Percentiles rank a stretch among this genome's conserved stretches.
Evolutionary conservation across 768 basidiomycete genomes (phyloP).

Genomic region (Coprinopsis cinerea): DNA sequence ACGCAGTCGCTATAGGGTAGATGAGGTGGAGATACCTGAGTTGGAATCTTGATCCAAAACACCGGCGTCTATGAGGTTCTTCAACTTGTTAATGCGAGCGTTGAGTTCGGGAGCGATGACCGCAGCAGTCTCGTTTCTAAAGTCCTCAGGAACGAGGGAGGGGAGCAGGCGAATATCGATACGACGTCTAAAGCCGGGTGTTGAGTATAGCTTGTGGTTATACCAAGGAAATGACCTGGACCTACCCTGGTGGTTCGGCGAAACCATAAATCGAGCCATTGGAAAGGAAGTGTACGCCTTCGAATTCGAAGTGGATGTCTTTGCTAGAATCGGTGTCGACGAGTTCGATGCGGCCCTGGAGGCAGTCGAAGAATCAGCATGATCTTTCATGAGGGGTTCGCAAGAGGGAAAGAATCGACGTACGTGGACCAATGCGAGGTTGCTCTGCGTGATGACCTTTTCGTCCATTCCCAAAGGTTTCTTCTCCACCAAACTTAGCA

Average conservation of each 20-base stretch:
- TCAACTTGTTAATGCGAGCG: constrained; percentile 52
- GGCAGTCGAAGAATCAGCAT: background rate
- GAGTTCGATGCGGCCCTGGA: constrained; percentile 70
- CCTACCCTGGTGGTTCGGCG: constrained; percentile 56
- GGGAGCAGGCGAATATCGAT: constrained; percentile 67
- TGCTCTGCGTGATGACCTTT: constrained; percentile 27
- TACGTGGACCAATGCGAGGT: constrained; percentile 62
- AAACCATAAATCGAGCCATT: constrained; percentile 78
- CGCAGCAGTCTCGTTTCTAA: constrained; percentile 52
- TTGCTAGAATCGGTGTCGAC: constrained; percentile 44
- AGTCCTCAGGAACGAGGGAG: constrained; percentile 51
- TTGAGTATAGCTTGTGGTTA: background rate
- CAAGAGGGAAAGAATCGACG: constrained; percentile 21
- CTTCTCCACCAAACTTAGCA: constrained; percentile 64
- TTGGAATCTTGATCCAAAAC: constrained; percentile 48
- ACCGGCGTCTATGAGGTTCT: constrained; percentile 60
- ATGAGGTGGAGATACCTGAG: constrained; percentile 9
- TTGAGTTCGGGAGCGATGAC: constrained; percentile 56
- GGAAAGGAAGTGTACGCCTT: constrained; percentile 67
- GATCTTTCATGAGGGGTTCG: constrained; percentile 3
- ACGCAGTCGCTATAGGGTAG: too few species aligned
- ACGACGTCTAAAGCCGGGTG: constrained; percentile 31
- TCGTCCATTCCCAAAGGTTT: constrained; percentile 32
- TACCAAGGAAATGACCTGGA: background rate
- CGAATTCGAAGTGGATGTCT: constrained; percentile 65